phyloP scores from a whole-genome alignment of 306 rosid genomes.

The Sechiopsis laciniata region DNA sequence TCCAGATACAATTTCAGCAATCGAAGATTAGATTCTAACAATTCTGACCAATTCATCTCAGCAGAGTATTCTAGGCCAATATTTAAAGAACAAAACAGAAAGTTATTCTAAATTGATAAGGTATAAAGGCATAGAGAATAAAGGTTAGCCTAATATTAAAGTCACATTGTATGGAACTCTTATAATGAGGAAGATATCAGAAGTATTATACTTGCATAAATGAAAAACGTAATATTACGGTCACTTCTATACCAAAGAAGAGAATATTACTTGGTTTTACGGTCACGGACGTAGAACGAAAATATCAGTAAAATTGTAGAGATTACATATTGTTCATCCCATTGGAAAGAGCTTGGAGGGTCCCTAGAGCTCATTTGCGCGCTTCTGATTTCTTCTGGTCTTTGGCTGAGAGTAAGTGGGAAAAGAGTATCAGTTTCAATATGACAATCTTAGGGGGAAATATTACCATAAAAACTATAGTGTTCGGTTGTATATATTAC shows the following conservation, averaged over 20 bases:
- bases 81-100: slow-evolving; percentile 1
- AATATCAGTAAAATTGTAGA: slow-evolving; percentile 19
- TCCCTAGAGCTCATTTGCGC: slow-evolving; percentile 45
- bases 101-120: slow-evolving; percentile 19
- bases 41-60: not conserved
- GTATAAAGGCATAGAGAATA: slow-evolving; percentile 20
- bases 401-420: slow-evolving; percentile 43
- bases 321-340: slow-evolving; percentile 28
- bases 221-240: slow-evolving; percentile 8
- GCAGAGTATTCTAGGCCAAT: not conserved
- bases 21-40: not conserved
- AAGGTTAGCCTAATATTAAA: slow-evolving; percentile 17
- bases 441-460: not conserved
- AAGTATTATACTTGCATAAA: slow-evolving; percentile 1
- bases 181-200: slow-evolving; percentile 10
- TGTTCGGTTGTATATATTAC: slow-evolving; percentile 31
- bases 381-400: slow-evolving; percentile 73
- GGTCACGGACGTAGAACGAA: too few relatives aligned
- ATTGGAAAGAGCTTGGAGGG: slow-evolving; percentile 21
- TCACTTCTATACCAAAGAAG: slow-evolving; percentile 20
- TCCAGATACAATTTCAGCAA: not conserved
- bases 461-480: not conserved
- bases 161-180: slow-evolving; percentile 7
- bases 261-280: slow-evolving; percentile 16
- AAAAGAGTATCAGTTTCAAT: not conserved